phyloP scores from a whole-genome alignment of 768 basidiomycete genomes.

The Podaxis pistillaris region DNA sequence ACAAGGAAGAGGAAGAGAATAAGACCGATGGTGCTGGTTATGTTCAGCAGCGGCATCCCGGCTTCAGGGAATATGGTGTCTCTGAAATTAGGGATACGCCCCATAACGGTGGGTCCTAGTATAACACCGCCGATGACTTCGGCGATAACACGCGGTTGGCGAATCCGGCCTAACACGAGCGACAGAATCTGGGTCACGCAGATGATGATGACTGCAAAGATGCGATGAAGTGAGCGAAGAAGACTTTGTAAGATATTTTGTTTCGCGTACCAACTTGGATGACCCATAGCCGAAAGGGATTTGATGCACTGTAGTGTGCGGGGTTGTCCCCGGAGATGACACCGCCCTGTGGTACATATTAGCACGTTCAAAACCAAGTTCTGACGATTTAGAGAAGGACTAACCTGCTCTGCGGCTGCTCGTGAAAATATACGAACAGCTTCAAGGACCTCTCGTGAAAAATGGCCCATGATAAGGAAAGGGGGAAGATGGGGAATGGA shows the following conservation, averaged over 20 bases:
- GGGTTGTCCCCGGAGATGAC: constrained; percentile 80
- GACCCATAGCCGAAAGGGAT: constrained; percentile 77
- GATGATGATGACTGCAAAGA: constrained; percentile 69
- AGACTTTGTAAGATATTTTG: background rate
- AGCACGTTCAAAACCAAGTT: background rate
- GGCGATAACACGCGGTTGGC: constrained; percentile 91
- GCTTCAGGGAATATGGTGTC: constrained; percentile 52
- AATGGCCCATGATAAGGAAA: constrained; percentile 43
- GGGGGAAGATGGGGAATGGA: background rate
- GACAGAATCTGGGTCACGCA: constrained; percentile 73
- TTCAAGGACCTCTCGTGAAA: constrained; percentile 34
- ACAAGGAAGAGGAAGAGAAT: constrained; percentile 81
- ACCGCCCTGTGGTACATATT: constrained; percentile 52
- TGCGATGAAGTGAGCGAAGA: background rate
- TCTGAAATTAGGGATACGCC: constrained; percentile 75
- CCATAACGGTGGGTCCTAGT: constrained; percentile 76
- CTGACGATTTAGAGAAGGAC: constrained; percentile 11
- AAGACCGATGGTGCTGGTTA: constrained; percentile 76
- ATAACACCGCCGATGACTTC: constrained; percentile 91
- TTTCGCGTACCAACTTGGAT: constrained; percentile 63
- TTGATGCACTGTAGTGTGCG: constrained; percentile 48
- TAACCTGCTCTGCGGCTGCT: constrained; percentile 49
- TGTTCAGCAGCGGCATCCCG: constrained; percentile 57
- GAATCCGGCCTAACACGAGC: constrained; percentile 60
- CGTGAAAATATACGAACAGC: constrained; percentile 34